Percentiles rank a stretch among this genome's conserved stretches.
These are phyloP conservation scores for Huiozyma naganishii DNA, from an alignment of 805 yeast species.

Conservation along the genomic window DNA sequence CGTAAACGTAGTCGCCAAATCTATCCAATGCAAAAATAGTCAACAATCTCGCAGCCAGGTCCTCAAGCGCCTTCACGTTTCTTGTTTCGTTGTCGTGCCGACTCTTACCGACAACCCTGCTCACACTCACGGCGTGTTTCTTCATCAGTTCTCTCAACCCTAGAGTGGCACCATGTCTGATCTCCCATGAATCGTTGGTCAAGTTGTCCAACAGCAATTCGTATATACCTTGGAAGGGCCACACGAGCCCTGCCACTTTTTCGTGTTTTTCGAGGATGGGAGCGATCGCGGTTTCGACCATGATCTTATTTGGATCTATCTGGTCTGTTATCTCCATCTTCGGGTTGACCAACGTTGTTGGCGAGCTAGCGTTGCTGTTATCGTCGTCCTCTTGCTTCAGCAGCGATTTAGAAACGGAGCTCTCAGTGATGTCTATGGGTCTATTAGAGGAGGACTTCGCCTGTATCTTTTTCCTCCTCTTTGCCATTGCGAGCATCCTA, in stretches of 20 bases:
- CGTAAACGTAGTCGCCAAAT: slow-evolving; percentile 94
- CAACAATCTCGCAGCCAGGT: slow-evolving; percentile 73
- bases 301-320: slow-evolving; percentile 68
- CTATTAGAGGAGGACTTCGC: slow-evolving; percentile 41
- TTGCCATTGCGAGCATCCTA: slow-evolving; percentile 88
- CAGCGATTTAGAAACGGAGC: slow-evolving; percentile 45
- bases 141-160: slow-evolving; percentile 71
- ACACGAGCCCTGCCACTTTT: slow-evolving; percentile 61
- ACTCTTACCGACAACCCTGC: slow-evolving; percentile 59
- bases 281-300: slow-evolving; percentile 68
- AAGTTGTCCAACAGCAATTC: slow-evolving; percentile 70
- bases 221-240: slow-evolving; percentile 93
- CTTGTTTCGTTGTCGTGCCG: slow-evolving; percentile 50
- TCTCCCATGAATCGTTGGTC: slow-evolving; percentile 84
- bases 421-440: slow-evolving; percentile 61
- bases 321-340: slow-evolving; percentile 63
- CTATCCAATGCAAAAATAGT: slow-evolving; percentile 86
- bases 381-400: slow-evolving; percentile 22
- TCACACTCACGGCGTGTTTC: slow-evolving; percentile 78
- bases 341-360: slow-evolving; percentile 25
- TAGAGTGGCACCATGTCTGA: slow-evolving; percentile 89
- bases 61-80: slow-evolving; percentile 69
- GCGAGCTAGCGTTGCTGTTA: slow-evolving; percentile 5
- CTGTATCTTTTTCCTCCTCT: slow-evolving; percentile 69
- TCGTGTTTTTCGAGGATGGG: slow-evolving; percentile 63